Evolutionary conservation across 768 basidiomycete species (phyloP).

Genomic region (Phaeotremella fagi): DNA sequence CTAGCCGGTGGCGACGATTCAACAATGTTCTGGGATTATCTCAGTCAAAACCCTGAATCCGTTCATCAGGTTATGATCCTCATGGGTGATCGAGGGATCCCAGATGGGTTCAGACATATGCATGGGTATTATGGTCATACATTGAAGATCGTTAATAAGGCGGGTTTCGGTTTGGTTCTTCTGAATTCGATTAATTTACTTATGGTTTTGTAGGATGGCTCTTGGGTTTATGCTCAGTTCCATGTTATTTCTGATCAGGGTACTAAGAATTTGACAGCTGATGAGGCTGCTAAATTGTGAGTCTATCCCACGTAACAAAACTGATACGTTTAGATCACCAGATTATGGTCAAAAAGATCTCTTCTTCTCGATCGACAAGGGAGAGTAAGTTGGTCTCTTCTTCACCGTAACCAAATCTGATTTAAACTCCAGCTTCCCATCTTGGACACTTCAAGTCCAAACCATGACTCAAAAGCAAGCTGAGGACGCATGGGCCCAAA

Average conservation of each 20-base stretch:
- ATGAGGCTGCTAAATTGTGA: constrained; percentile 59
- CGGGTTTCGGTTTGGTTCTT: background rate
- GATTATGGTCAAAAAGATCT: constrained; percentile 51
- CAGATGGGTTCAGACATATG: constrained; percentile 57
- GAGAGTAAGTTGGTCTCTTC: constrained; percentile 45
- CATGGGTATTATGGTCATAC: constrained; percentile 76
- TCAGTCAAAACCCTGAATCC: constrained; percentile 51
- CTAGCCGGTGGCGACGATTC: constrained; percentile 68
- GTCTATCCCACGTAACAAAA: background rate
- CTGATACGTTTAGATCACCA: constrained; percentile 18
- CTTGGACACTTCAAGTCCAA: constrained; percentile 55
- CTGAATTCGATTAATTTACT: background rate
- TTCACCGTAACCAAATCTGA: no score
- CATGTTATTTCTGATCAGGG: constrained; percentile 48
- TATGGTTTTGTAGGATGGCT: no score
- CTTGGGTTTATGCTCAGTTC: constrained; percentile 49
- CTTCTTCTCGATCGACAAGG: constrained; percentile 50
- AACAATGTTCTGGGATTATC: constrained; percentile 60
- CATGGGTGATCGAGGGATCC: constrained; percentile 52
- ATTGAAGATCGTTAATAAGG: constrained; percentile 47
- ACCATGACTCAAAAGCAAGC: constrained; percentile 90
- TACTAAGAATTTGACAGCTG: constrained; percentile 63
- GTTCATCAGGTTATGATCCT: constrained; percentile 53
- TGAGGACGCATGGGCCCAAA: constrained; percentile 63
- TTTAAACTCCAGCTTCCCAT: constrained; percentile 11